Conservation (phyloP, 2,329 filamentous ascomycete species). For the Talaromyces rugulosus region DNA sequence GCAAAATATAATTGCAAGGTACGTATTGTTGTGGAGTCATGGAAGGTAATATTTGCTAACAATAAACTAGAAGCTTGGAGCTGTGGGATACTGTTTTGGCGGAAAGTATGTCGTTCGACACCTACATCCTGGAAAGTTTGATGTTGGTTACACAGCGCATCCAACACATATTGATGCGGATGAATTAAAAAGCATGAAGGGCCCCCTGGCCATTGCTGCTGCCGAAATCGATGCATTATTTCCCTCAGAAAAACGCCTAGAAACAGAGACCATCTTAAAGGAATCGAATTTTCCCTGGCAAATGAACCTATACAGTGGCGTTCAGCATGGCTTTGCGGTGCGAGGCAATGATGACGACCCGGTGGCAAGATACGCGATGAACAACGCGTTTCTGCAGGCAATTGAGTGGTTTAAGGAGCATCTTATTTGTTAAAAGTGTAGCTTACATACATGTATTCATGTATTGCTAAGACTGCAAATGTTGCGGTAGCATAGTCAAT, state of each 20-base stretch:
- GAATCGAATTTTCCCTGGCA: slow-evolving; percentile 58
- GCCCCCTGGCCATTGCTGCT: slow-evolving; percentile 4
- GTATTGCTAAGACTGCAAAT: no score
- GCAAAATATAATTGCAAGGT: slow-evolving; percentile 6
- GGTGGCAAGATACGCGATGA: slow-evolving; percentile 61
- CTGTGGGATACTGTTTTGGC: slow-evolving; percentile 7
- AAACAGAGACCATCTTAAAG: slow-evolving; percentile 50
- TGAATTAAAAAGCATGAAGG: slow-evolving; percentile 2
- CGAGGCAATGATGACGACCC: slow-evolving; percentile 55
- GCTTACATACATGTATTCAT: no score
- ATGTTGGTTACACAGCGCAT: slow-evolving; percentile 4
- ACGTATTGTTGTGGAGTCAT: not conserved
- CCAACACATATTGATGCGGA: not conserved
- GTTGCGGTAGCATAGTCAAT: no score
- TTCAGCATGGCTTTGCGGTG: slow-evolving; percentile 67
- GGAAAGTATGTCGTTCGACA: slow-evolving; percentile 4
- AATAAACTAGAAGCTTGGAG: not conserved
- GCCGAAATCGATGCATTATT: slow-evolving; percentile 3
- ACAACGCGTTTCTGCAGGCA: slow-evolving; percentile 70
- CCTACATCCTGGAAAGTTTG: not conserved
- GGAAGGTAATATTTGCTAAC: not conserved
- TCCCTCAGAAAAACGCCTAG: not conserved
- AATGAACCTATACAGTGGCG: slow-evolving; percentile 64
- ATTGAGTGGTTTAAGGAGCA: slow-evolving; percentile 66
- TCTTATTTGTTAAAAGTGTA: slow-evolving; percentile 23